Base-by-base conservation (phyloP, 1,284 basidiomycete genomes). In the Cutaneotrichosporon mucoides region DNA sequence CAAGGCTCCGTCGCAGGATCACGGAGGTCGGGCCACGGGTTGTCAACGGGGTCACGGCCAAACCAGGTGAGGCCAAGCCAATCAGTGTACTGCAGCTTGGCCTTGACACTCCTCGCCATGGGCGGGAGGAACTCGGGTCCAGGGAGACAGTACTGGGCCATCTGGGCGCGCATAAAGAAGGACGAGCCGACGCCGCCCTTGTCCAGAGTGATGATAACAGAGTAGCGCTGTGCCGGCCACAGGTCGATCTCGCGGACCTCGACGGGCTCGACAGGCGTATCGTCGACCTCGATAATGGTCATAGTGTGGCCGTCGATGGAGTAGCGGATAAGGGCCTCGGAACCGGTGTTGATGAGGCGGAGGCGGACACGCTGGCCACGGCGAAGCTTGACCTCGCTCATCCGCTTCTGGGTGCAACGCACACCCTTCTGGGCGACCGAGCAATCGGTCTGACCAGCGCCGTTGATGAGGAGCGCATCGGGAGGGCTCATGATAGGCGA, bases 211-310 rank as follows among this genome's bases (percentile, higher is more conserved):
- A 79, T 49, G 35, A 77, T 56, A 36, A 70, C 67, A 7, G 72
- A 74, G 52, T 70, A 71, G 53, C 77, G 69, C 60, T 78, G 72
- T 0, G 69, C 75, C 2, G 64, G 62, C 2, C 55, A 65, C 2
- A 71, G 44, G 2, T 58, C 49, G 4, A 72, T 13, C 51, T 74
- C 70, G 47, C 67, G 64, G 13, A 70, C 42, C 34, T 55, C 59
- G 8, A 74, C 46, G 2, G 68, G 61, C 47, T 64, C 49, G 8
- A 74, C 56, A 2, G 59, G 51, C 5, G 60, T 64, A 50, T 69
- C 69, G 55, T 73, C 72, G 12, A 60, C 60, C 52, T 74, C 71
- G 47, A 71, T 63, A 10, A 74, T 62, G 13, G 66, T 60, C 24
- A 74, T 52, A 2, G 53, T 37, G 50, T 74, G 72, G n/a, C 66